Evolutionary conservation across 2,329 filamentous ascomycete genomes (phyloP).

Genomic region (Elsinoe arachidis): DNA sequence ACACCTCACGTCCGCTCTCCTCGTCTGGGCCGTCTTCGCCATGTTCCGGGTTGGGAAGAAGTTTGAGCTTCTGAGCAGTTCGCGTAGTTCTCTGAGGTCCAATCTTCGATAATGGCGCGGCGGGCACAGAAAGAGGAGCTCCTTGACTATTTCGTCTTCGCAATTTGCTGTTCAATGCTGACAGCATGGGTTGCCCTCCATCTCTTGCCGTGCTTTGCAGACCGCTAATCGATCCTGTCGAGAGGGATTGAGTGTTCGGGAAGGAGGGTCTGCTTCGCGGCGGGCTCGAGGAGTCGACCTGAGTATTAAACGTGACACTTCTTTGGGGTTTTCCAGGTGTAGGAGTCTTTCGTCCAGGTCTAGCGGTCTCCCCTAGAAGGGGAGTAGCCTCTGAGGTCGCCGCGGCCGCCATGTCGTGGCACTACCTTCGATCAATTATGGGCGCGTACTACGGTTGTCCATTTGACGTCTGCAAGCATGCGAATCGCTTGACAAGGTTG

Average conservation of each 20-base stretch:
- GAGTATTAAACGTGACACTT: slow-evolving; percentile 68
- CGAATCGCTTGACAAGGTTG: no score
- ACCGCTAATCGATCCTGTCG: slow-evolving; percentile 25
- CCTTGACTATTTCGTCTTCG: slow-evolving; percentile 79
- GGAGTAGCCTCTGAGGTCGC: slow-evolving; percentile 14
- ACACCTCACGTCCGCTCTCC: slow-evolving; percentile 89
- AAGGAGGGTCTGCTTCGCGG: slow-evolving; percentile 29
- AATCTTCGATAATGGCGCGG: slow-evolving; percentile 57
- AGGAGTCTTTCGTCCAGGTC: background rate
- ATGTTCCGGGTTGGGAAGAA: slow-evolving; percentile 84
- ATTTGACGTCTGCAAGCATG: background rate
- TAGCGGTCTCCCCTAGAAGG: background rate
- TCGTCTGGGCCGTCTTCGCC: slow-evolving; percentile 71
- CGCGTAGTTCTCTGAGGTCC: slow-evolving; percentile 92
- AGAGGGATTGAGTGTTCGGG: slow-evolving; percentile 25
- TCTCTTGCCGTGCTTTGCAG: slow-evolving; percentile 32
- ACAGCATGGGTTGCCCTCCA: slow-evolving; percentile 54
- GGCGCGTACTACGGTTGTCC: background rate
- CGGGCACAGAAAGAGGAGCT: slow-evolving; percentile 40
- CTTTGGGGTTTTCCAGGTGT: slow-evolving; percentile 39
- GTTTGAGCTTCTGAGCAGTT: slow-evolving; percentile 91
- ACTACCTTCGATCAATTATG: background rate
- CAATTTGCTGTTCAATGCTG: slow-evolving; percentile 78
- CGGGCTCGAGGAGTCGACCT: slow-evolving; percentile 40
- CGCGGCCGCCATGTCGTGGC: slow-evolving; percentile 14